These are phyloP conservation scores for Arxiozyma telluris DNA, from an alignment of 1,139 yeast species.

Conservation along the genomic window DNA sequence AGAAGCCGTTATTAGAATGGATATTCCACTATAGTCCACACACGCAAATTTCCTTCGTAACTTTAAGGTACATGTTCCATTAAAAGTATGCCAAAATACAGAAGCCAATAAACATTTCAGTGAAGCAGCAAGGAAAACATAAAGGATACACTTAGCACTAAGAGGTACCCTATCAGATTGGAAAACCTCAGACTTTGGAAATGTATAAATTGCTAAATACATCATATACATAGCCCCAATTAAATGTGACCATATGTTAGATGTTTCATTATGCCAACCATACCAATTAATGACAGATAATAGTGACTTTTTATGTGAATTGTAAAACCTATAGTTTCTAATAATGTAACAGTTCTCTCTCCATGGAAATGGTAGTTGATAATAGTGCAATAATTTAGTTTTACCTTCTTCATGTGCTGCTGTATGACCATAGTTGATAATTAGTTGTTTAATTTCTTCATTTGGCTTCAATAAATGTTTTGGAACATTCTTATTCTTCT, in stretches of 20 bases:
- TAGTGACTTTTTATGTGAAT: constrained; percentile 49
- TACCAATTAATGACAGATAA: constrained; percentile 27
- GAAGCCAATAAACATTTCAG: constrained; percentile 71
- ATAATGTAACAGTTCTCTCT: constrained; percentile 82
- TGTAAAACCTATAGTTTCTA: constrained; percentile 76
- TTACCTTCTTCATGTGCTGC: constrained; percentile 51
- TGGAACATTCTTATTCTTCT: constrained; percentile 3
- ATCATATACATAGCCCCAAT: constrained; percentile 54
- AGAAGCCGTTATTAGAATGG: constrained; percentile 83
- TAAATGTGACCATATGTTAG: constrained; percentile 91
- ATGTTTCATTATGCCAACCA: constrained; percentile 75
- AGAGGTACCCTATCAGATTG: constrained; percentile 27
- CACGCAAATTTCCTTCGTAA: constrained; percentile 76
- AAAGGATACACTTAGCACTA: constrained; percentile 42
- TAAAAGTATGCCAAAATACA: constrained; percentile 86
- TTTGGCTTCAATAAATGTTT: constrained; percentile 5
- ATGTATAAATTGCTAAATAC: constrained; percentile 50
- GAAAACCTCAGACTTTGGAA: constrained; percentile 47
- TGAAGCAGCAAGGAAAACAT: constrained; percentile 62
- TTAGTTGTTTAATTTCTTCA: constrained; percentile 7
- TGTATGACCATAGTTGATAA: constrained; percentile 50
- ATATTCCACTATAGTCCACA: constrained; percentile 91
- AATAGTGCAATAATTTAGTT: constrained; percentile 57
- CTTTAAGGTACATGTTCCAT: constrained; percentile 59
- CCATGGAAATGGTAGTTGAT: constrained; percentile 88